Conservation (phyloP, 1,139 yeast genomes). For the Hyphopichia wangnamkhiaoensis region DNA sequence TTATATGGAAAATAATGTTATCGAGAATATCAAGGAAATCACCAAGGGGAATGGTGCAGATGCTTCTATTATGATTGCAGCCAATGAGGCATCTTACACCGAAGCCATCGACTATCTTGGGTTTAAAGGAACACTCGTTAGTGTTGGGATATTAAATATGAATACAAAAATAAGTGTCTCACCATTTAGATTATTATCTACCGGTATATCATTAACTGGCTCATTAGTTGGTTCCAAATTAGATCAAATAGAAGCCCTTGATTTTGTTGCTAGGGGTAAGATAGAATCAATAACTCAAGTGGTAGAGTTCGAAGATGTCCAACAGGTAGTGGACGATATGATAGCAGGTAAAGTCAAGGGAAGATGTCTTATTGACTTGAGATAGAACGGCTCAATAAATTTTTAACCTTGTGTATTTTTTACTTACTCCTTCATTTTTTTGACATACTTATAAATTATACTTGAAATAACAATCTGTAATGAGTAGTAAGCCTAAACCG, state of each 20-base stretch:
- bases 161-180: background rate
- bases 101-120: conserved; percentile 6
- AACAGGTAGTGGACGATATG: conserved; percentile 4
- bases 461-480: too few species aligned
- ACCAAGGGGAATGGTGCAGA: conserved; percentile 5
- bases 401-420: too few species aligned
- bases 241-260: conserved; percentile 4
- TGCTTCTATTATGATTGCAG: conserved; percentile 6
- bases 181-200: conserved; percentile 3
- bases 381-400: too few species aligned
- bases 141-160: conserved; percentile 3
- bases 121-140: conserved; percentile 4
- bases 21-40: conserved; percentile 1
- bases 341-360: conserved; percentile 4
- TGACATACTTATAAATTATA: too few species aligned
- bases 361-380: conserved; percentile 5
- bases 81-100: conserved; percentile 4
- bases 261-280: conserved; percentile 3
- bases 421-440: too few species aligned
- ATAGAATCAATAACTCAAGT: conserved; percentile 6
- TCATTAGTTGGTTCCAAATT: conserved; percentile 4
- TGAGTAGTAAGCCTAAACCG: too few species aligned
- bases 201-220: conserved; percentile 2
- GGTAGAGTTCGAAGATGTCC: conserved; percentile 8
- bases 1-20: conserved; percentile 6